A percentile compares a stretch with the other conserved stretches of the same genome.
phyloP scores from a whole-genome alignment of 768 basidiomycete genomes.

The Aureoboletus auriporus region DNA sequence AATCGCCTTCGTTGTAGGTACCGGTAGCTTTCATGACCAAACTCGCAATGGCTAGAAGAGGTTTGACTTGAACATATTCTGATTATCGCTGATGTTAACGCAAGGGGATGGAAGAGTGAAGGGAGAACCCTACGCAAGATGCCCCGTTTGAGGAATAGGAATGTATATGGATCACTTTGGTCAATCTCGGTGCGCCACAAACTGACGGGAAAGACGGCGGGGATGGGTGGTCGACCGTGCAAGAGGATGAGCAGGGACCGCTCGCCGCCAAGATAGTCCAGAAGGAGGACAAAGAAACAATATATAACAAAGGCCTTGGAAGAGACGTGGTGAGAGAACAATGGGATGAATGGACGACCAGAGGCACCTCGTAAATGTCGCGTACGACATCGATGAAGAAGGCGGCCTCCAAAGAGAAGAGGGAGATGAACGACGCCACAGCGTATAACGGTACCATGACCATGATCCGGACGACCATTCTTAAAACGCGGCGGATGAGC shows the following conservation, averaged over 20 bases:
- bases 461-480: constrained; percentile 95
- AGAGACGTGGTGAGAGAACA: not conserved
- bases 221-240: constrained; percentile 86
- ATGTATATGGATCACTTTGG: constrained; percentile 91
- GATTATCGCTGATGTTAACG: constrained; percentile 5
- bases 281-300: constrained; percentile 81
- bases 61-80: constrained; percentile 99
- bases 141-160: constrained; percentile 91
- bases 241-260: constrained; percentile 88
- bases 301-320: constrained; percentile 88
- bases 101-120: not conserved
- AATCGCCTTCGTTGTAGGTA: constrained; percentile 87
- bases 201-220: constrained; percentile 80
- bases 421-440: constrained; percentile 84
- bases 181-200: constrained; percentile 86
- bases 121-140: constrained; percentile 67
- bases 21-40: constrained; percentile 82
- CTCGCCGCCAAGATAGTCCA: constrained; percentile 89
- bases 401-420: constrained; percentile 91
- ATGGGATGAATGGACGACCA: not conserved
- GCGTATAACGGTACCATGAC: constrained; percentile 95
- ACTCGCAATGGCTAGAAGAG: constrained; percentile 78
- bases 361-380: constrained; percentile 89
- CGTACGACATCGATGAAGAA: constrained; percentile 94
- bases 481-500: constrained; percentile 23